Evolutionary conservation across 306 rosid genomes (phyloP).

Genomic region (Medicago ruthenica): DNA sequence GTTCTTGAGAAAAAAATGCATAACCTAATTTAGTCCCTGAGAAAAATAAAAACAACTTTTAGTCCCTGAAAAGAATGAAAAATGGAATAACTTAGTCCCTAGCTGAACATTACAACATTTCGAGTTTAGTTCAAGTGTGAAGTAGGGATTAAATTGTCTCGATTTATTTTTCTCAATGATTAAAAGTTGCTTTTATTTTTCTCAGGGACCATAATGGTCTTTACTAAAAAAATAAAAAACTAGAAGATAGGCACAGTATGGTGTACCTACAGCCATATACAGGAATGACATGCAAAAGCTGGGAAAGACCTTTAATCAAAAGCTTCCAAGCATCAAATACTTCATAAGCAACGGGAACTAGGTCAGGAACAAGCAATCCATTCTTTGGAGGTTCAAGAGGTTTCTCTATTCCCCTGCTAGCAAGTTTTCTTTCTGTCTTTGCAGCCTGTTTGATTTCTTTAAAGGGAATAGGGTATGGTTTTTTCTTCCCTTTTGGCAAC

Average conservation of each 20-base stretch:
- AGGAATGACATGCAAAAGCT: slow-evolving; percentile 79
- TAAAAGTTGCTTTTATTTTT: no score
- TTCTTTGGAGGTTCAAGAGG: slow-evolving; percentile 86
- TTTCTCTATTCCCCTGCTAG: slow-evolving; percentile 83
- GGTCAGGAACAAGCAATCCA: slow-evolving; percentile 78
- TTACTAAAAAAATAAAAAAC: not conserved
- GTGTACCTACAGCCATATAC: slow-evolving; percentile 87
- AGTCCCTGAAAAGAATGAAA: no score
- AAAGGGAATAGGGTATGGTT: slow-evolving; percentile 86
- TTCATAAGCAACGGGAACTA: slow-evolving; percentile 84
- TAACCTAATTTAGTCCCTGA: no score
- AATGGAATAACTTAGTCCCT: not conserved
- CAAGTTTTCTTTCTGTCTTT: slow-evolving; percentile 68
- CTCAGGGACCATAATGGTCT: not conserved
- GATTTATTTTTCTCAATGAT: not conserved
- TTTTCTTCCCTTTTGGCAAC: slow-evolving; percentile 81
- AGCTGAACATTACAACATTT: not conserved
- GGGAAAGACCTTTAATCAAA: slow-evolving; percentile 80
- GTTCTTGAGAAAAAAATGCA: no score
- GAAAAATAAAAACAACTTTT: no score
- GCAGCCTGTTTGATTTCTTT: slow-evolving; percentile 72
- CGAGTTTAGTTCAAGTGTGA: not conserved
- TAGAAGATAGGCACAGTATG: slow-evolving; percentile 5
- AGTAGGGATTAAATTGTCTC: no score
- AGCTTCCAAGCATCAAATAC: slow-evolving; percentile 87